phyloP scores from a whole-genome alignment of 192 early-diverging fungal species.

The Martensiomyces pterosporus region DNA sequence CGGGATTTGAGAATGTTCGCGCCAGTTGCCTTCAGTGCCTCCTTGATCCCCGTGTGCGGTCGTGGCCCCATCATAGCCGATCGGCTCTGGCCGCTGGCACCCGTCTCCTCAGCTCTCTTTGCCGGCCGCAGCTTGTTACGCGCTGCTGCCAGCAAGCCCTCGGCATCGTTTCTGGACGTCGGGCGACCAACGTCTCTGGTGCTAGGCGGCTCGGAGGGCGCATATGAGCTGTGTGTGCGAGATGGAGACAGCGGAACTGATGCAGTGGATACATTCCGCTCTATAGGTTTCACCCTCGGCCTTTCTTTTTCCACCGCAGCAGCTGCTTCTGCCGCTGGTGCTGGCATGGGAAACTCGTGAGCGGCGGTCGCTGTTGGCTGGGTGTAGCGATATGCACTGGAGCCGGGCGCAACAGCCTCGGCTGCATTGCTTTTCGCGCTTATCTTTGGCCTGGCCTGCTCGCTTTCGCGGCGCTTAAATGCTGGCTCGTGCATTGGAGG shows the following conservation, averaged over 20 bases:
- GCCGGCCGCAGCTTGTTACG: constrained; percentile 30
- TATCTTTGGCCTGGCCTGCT: too few relatives aligned
- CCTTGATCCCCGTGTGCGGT: constrained; percentile 31
- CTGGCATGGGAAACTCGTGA: too few relatives aligned
- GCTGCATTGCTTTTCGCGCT: too few relatives aligned
- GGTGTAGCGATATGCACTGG: too few relatives aligned
- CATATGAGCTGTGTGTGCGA: not conserved
- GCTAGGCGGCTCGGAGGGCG: not conserved
- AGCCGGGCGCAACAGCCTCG: too few relatives aligned
- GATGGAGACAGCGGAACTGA: not conserved
- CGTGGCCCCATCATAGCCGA: constrained; percentile 1
- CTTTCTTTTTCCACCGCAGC: too few relatives aligned
- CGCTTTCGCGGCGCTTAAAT: constrained; percentile 11
- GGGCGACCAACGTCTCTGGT: too few relatives aligned
- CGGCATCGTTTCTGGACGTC: constrained; percentile 15
- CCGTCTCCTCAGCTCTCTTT: not conserved
- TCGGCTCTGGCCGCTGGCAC: too few relatives aligned
- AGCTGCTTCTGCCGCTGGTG: constrained; percentile 5
- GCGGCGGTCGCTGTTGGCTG: not conserved
- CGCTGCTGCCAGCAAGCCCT: constrained; percentile 25
- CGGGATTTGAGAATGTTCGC: constrained; percentile 36
- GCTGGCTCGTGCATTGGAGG: constrained; percentile 3
- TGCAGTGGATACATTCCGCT: too few relatives aligned
- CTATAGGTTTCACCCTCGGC: too few relatives aligned
- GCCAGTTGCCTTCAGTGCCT: constrained; percentile 38